These are phyloP conservation scores for Penicillium capsulatum DNA, from an alignment of 2,329 filamentous ascomycete genomes.

Conservation along the genomic window DNA sequence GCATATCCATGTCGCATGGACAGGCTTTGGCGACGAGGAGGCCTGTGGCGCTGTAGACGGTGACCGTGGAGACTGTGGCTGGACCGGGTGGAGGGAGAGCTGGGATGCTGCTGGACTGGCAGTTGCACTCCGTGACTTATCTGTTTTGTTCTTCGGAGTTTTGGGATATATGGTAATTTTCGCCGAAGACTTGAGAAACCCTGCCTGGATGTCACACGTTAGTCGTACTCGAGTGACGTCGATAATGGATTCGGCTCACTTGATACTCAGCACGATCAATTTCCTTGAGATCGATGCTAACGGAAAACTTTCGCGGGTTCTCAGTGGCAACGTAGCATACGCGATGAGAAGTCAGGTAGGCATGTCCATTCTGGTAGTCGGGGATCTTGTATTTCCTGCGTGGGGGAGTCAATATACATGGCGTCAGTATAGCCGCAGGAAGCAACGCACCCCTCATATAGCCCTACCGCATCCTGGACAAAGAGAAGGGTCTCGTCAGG, in stretches of 20 bases:
- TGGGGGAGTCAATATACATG: constrained; percentile 11
- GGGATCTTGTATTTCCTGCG: constrained; percentile 94
- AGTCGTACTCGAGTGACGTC: neutral
- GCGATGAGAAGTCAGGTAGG: constrained; percentile 92
- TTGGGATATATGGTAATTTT: constrained; percentile 91
- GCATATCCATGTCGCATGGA: constrained; percentile 82
- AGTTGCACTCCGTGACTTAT: constrained; percentile 50
- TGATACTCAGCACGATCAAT: constrained; percentile 89
- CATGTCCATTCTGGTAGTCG: constrained; percentile 90
- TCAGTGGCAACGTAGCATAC: constrained; percentile 90
- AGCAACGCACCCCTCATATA: constrained; percentile 84
- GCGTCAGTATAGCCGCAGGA: constrained; percentile 6
- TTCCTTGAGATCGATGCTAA: constrained; percentile 82
- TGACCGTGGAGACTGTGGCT: constrained; percentile 30
- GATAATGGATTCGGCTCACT: constrained; percentile 46
- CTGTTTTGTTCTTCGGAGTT: constrained; percentile 61
- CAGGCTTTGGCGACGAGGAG: constrained; percentile 34
- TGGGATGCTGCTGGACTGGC: constrained; percentile 32
- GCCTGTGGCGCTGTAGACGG: constrained; percentile 32
- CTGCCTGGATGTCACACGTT: constrained; percentile 54
- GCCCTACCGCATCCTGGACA: constrained; percentile 93
- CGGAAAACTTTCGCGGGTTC: constrained; percentile 78
- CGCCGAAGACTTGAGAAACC: constrained; percentile 89
- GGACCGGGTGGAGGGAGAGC: constrained; percentile 32
- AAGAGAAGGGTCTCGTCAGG: constrained; percentile 93